phyloP scores from a whole-genome alignment of 2,329 filamentous ascomycete genomes.

The Verticillium dahliae region DNA sequence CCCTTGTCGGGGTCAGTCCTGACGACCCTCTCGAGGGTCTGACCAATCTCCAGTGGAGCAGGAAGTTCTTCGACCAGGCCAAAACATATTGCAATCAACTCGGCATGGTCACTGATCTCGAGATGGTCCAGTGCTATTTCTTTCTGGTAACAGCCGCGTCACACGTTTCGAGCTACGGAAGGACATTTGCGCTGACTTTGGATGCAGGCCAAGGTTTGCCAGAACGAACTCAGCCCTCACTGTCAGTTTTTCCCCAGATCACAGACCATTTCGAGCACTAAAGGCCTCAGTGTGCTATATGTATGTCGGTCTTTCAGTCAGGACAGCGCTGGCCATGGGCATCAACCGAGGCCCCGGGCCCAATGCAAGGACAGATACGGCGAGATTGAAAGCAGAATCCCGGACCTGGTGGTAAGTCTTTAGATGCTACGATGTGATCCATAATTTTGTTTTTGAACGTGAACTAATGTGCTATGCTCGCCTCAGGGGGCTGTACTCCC shows the following conservation, averaged over 20 bases:
- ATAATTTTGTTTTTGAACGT: too few species aligned
- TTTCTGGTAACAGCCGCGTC: conserved; percentile 21
- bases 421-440: too few species aligned
- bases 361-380: conserved; percentile 22
- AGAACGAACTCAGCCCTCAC: conserved; percentile 41
- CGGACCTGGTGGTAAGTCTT: conserved; percentile 37
- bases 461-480: accelerated
- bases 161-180: conserved; percentile 13
- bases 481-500: conserved; percentile 32
- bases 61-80: conserved; percentile 36
- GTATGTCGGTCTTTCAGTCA: conserved; percentile 38
- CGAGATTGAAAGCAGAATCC: conserved; percentile 27
- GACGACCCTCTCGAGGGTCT: conserved; percentile 34
- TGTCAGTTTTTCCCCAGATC: conserved; percentile 18
- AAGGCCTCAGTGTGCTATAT: conserved; percentile 31
- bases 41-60: conserved; percentile 37
- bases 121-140: conserved; percentile 40
- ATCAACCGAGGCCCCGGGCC: conserved; percentile 33
- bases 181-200: not conserved
- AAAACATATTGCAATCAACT: conserved; percentile 28
- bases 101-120: conserved; percentile 36
- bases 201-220: conserved; percentile 33
- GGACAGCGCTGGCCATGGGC: conserved; percentile 38
- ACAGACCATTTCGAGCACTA: not conserved
- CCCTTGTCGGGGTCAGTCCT: conserved; percentile 35